phyloP scores from a whole-genome alignment of 208 protist genomes.

The Balamuthia mandrillaris region DNA sequence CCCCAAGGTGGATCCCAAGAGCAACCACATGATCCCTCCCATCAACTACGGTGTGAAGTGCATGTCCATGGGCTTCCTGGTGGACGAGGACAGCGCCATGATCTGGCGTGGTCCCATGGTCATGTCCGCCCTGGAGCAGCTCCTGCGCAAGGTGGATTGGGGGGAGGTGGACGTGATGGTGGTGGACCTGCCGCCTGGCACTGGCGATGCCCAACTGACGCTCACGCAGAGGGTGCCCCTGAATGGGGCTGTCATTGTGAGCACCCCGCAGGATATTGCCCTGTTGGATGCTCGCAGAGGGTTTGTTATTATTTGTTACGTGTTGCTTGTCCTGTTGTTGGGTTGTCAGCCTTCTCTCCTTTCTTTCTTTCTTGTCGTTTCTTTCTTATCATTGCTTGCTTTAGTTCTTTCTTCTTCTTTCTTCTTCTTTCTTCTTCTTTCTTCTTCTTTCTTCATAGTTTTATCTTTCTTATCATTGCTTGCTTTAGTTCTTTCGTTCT shows the following conservation, averaged over 20 bases:
- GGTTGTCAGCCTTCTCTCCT: not conserved
- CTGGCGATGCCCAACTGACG: conserved; percentile 70
- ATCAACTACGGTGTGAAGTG: conserved; percentile 69
- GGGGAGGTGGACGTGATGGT: conserved; percentile 69
- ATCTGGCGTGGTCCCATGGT: conserved; percentile 76
- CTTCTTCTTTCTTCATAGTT: no score
- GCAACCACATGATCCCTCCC: conserved; percentile 40
- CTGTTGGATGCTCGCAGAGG: conserved; percentile 79
- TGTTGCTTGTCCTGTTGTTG: conserved; percentile 49
- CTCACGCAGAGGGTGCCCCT: conserved; percentile 65
- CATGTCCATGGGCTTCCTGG: conserved; percentile 78
- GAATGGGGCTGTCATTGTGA: conserved; percentile 90
- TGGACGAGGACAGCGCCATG: conserved; percentile 57
- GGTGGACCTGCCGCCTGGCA: conserved; percentile 75
- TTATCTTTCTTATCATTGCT: no score
- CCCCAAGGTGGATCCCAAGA: not conserved
- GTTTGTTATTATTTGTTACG: not conserved
- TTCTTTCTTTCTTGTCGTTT: no score
- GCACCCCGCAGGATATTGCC: conserved; percentile 91
- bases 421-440: no score
- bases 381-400: no score
- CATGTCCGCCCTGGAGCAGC: conserved; percentile 26
- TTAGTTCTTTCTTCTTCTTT: no score
- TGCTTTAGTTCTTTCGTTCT: conserved; percentile 26
- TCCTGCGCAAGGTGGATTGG: conserved; percentile 55